Base-by-base conservation (phyloP, 176 grass and related monocot genomes). In the Paspalum vaginatum region DNA sequence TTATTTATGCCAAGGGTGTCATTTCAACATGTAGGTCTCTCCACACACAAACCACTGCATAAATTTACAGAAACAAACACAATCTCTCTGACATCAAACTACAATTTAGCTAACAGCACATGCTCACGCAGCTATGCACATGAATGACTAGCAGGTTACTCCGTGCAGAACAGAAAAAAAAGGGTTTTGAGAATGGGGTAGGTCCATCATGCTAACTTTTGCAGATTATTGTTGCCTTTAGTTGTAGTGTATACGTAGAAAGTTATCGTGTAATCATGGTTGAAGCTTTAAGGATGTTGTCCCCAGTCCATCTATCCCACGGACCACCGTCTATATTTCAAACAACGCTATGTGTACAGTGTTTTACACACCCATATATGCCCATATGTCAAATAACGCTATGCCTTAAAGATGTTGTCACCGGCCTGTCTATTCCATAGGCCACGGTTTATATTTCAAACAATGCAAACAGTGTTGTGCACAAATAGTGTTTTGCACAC, bases 191-290 rank as follows among this genome's bases (percentile, higher is more conserved):
- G 22, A 72, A 79, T 26, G 67, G 20, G 41, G 7, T 61, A 17
- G 32, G 66, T 27, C 20, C 49, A 51, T 57, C 7, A 74, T 56
- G 68, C 40, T 64, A 44, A 51, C 16, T 68, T 74, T 74, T 61
- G 81, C 55, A 43, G 25, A 15, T 4, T 86, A 40, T 20, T 18
- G 37, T 39, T 37, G 63, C 4, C 4, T 6, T 15, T 27, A 74
- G n/a, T 63, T 64, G 11, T 51, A 68, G 21, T 4, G 32, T 55
- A 62, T 52, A 26, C 4, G 10, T 54, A 40, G 56, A 68, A 75
- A 75, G 63, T 47, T 46, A 85, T 41, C 46, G 58, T 40, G 63
- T 11, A 69, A 61, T 85, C 77, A 89, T 76, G 39, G 6, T 8
- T 72, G n/a, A 72, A 78, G 38, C 38, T 9, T 43, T 18, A 66